These are phyloP conservation scores for Termitomyces eurrhizus DNA, from an alignment of 768 basidiomycete species.

Conservation along the genomic window DNA sequence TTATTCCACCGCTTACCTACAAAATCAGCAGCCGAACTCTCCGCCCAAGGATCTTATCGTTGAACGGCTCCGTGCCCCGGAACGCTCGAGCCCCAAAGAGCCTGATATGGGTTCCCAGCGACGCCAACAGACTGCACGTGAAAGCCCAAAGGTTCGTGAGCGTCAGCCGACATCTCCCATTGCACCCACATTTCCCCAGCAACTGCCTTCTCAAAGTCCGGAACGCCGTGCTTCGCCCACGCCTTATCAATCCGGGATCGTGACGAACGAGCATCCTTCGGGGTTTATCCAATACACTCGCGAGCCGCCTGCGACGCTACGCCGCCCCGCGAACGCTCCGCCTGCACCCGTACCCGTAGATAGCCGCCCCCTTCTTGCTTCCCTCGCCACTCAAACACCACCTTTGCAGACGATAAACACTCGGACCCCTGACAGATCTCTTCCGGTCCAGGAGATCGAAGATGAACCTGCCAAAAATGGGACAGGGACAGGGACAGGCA, in stretches of 20 bases:
- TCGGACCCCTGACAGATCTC: constrained; percentile 66
- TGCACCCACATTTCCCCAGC: constrained; percentile 28
- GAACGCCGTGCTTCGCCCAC: constrained; percentile 50
- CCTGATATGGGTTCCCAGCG: constrained; percentile 35
- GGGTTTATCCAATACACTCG: constrained; percentile 49
- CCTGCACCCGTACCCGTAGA: constrained; percentile 16
- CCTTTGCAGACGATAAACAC: constrained; percentile 49
- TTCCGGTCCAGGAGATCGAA: constrained; percentile 76
- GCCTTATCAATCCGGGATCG: constrained; percentile 47
- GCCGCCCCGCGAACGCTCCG: constrained; percentile 23
- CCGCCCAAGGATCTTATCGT: constrained; percentile 49
- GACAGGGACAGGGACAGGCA: constrained; percentile 15
- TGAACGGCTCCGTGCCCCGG: constrained; percentile 50
- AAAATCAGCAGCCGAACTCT: constrained; percentile 32
- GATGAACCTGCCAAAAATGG: constrained; percentile 48
- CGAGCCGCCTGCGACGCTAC: constrained; percentile 35
- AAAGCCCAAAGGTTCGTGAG: constrained; percentile 41
- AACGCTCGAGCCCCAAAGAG: constrained; percentile 55
- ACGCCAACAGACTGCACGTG: constrained; percentile 39
- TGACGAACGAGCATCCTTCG: constrained; percentile 40
- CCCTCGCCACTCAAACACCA: constrained; percentile 47
- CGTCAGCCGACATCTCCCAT: constrained; percentile 41
- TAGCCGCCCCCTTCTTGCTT: constrained; percentile 27
- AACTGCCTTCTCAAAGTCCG: constrained; percentile 41
- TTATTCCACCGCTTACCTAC: constrained; percentile 25